Evolutionary conservation across 2,329 filamentous ascomycete genomes (phyloP).

Genomic region (Orbilia oligospora): DNA sequence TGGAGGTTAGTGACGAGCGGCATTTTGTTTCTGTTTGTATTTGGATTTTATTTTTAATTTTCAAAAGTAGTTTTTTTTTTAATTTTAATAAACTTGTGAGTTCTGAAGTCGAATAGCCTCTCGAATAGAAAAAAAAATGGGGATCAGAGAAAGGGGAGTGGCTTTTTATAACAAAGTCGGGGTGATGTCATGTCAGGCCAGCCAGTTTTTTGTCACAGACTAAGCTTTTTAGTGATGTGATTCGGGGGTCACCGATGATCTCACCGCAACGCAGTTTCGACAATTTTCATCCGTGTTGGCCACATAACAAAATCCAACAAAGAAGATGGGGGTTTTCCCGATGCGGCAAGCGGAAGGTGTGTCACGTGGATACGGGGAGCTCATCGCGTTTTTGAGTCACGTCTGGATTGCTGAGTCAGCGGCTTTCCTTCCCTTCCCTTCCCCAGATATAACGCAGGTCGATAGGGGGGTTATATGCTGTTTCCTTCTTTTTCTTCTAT

Average conservation of each 20-base stretch:
- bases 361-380: conserved; percentile 22
- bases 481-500: not conserved
- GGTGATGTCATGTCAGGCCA: conserved; percentile 42
- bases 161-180: conserved; percentile 37
- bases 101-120: no score
- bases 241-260: conserved; percentile 28
- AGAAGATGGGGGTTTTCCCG: no score
- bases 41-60: not conserved
- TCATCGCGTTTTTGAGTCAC: conserved; percentile 13
- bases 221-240: not conserved
- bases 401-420: conserved; percentile 7
- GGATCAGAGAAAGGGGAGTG: not conserved
- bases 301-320: conserved; percentile 43
- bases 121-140: no score
- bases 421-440: not conserved
- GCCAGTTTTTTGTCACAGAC: not conserved
- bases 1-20: conserved; percentile 57
- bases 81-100: no score
- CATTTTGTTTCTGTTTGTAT: conserved; percentile 38
- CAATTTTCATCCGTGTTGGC: no score
- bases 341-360: not conserved
- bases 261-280: conserved; percentile 40
- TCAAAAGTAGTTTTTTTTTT: not conserved
- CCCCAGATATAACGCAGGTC: not conserved
- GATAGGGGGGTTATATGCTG: no score